phyloP scores from a whole-genome alignment of 169 alveolate genomes.

The Plasmodium adleri region DNA sequence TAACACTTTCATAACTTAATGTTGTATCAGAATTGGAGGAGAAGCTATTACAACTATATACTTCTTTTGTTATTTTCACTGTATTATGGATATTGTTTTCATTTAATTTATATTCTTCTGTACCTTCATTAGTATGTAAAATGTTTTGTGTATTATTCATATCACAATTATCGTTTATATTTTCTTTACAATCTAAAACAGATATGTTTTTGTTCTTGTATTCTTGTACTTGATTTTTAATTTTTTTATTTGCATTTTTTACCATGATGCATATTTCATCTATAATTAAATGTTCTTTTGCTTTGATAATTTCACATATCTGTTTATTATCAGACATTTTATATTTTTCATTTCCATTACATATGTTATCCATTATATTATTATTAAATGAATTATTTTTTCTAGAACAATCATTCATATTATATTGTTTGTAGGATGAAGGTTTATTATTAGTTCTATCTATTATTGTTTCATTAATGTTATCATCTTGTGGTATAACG shows the following conservation, averaged over 20 bases:
- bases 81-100: constrained; percentile 1
- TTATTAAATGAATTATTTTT: no score
- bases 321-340: no score
- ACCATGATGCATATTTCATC: neutral
- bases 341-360: no score
- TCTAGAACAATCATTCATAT: no score
- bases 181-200: neutral
- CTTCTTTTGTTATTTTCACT: constrained; percentile 34
- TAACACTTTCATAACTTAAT: neutral
- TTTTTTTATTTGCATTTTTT: neutral
- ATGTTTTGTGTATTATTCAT: neutral
- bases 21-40: constrained; percentile 4
- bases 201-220: neutral
- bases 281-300: neutral
- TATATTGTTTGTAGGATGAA: no score
- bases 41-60: constrained; percentile 10
- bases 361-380: no score
- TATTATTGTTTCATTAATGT: no score
- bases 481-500: no score
- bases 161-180: neutral
- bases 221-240: neutral
- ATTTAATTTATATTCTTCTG: neutral
- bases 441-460: no score
- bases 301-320: neutral
- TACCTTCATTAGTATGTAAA: neutral